Conservation (phyloP, 768 basidiomycete species). For the Collybia nuda region DNA sequence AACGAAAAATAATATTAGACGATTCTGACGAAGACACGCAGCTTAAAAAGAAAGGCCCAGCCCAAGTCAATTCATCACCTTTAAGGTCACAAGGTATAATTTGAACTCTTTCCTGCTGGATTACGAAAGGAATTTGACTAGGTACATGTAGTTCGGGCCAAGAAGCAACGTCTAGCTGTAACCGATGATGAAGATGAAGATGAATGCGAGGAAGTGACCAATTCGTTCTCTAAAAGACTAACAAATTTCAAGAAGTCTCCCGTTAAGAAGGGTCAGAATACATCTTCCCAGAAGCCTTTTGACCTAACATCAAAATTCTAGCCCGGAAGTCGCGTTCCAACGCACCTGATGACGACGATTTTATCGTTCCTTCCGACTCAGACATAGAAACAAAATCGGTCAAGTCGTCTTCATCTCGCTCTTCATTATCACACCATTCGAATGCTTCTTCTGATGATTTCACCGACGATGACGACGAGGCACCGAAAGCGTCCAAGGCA, state of each 20-base stretch:
- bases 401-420: constrained; percentile 52
- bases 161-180: constrained; percentile 61
- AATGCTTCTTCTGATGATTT: constrained; percentile 32
- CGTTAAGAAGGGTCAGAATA: constrained; percentile 45
- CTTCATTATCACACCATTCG: constrained; percentile 45
- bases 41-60: constrained; percentile 20
- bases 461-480: constrained; percentile 40
- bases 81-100: constrained; percentile 29
- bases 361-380: constrained; percentile 67
- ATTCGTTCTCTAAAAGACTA: constrained; percentile 58
- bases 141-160: constrained; percentile 39
- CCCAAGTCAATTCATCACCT: constrained; percentile 37
- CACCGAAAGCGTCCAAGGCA: constrained; percentile 34
- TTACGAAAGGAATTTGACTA: constrained; percentile 4
- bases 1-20: constrained; percentile 67
- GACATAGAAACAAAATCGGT: constrained; percentile 53
- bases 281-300: neutral
- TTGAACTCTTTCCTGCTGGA: neutral
- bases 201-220: constrained; percentile 34
- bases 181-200: constrained; percentile 55
- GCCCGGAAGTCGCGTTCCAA: constrained; percentile 39
- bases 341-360: constrained; percentile 64
- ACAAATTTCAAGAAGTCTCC: constrained; percentile 69
- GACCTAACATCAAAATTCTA: constrained; percentile 17
- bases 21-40: constrained; percentile 69